A percentile compares a stretch with the other conserved stretches of the same genome.
These are phyloP conservation scores for Leccinum longicurvipes DNA, from an alignment of 768 basidiomycete genomes.

Conservation along the genomic window DNA sequence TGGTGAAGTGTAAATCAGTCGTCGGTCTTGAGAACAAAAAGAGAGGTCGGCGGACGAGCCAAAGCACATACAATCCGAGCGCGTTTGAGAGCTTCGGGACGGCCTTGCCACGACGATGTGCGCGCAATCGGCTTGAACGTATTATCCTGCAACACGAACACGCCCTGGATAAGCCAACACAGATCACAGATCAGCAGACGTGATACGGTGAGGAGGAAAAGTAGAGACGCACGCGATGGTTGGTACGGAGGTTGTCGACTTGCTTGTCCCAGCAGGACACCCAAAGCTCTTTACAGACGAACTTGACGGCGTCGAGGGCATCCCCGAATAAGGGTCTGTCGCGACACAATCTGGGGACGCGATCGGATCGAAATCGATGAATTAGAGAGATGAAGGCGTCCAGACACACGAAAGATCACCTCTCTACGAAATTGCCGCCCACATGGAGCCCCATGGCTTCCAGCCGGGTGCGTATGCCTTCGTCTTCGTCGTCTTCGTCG, in stretches of 20 bases:
- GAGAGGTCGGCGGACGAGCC: not conserved
- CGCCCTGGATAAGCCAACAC: slow-evolving; percentile 52
- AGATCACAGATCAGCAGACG: not conserved
- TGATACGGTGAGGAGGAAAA: not conserved
- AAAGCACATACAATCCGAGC: slow-evolving; percentile 62
- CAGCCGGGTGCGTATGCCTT: slow-evolving; percentile 61
- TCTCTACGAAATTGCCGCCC: slow-evolving; percentile 81
- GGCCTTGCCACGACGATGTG: slow-evolving; percentile 77
- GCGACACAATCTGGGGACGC: slow-evolving; percentile 58
- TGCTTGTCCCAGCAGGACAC: slow-evolving; percentile 89
- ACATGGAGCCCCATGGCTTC: slow-evolving; percentile 86
- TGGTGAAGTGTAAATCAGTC: slow-evolving; percentile 26
- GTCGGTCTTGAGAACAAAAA: not conserved
- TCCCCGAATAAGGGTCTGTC: slow-evolving; percentile 74
- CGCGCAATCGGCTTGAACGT: slow-evolving; percentile 81
- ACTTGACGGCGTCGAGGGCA: slow-evolving; percentile 89
- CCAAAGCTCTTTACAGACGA: slow-evolving; percentile 97
- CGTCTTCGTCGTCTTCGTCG: slow-evolving; percentile 80
- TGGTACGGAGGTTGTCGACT: slow-evolving; percentile 92
- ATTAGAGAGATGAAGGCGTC: not conserved
- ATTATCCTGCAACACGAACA: slow-evolving; percentile 92
- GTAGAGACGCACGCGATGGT: slow-evolving; percentile 73
- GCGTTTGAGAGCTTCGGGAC: slow-evolving; percentile 65
- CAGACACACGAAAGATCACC: slow-evolving; percentile 41
- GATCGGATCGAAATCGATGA: not conserved